Base-by-base conservation (phyloP, 1,139 yeast genomes). In the Pichia sp. region DNA sequence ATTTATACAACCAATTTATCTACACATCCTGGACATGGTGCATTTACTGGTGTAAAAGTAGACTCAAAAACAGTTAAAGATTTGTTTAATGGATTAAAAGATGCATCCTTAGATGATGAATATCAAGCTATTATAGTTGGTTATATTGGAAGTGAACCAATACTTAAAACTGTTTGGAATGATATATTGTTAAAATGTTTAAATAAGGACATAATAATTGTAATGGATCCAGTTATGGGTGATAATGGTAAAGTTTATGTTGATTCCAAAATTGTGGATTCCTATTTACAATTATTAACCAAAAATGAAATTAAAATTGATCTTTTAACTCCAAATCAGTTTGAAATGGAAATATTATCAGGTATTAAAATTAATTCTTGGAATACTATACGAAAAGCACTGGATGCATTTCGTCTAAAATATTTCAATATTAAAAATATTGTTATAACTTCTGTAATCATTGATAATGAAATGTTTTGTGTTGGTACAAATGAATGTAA, bases 141-240 rank as follows among this genome's bases (percentile, higher is more conserved):
- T 1, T 83, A 83, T 56, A 67, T 77, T 10, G 84, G 86, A 7
- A 71, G 72, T 45, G 73, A 68, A 6, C 74, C 65, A 27, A 70
- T 74, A 26, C 65, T 81, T 40, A 58, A 61, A 39, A 69, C 66
- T 5, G 65, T 74, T 1, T 61, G 59, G 52, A 57, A 62, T 4
- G 40, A 56, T 18, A 65, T 70, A 28, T 56, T 74, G 39, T 43
- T 35, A 7, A 34, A 45, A 7, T 34, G 54, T 3, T 27, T 38
- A 3, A 41, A 51, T 27, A 39, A 42, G 3, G 28, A 46, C 10
- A 26, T 38, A 3, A 42, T 48, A 10, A 52, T 58, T 18, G 66
- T 83, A 31, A 66, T 83, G 55, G 92, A 84, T 61, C 89, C 92
- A 1, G 86, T 84, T 1, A 76, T 84, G 78, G 92, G 92, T 1